These are phyloP conservation scores for Fistulifera solaris DNA, from an alignment of 108 stramenopile species.

Conservation along the genomic window DNA sequence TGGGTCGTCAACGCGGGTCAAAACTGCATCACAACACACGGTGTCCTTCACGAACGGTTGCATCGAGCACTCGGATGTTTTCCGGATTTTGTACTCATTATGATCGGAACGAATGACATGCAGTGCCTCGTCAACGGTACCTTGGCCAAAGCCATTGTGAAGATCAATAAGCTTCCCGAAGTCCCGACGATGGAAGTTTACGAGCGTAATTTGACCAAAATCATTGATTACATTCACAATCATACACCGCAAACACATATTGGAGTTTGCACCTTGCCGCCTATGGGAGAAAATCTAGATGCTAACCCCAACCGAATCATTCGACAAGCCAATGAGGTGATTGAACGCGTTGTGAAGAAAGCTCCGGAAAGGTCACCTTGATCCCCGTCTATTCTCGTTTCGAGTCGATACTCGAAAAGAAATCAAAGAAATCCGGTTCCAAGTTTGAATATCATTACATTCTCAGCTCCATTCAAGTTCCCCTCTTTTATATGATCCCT, in stretches of 20 bases:
- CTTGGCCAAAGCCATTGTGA: constrained; percentile 5
- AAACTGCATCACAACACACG: constrained; percentile 15
- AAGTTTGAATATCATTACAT: not conserved
- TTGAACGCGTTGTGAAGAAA: constrained; percentile 6
- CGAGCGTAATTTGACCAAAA: constrained; percentile 8
- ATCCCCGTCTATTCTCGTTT: constrained; percentile 9
- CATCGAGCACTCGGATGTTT: constrained; percentile 8
- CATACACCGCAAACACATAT: constrained; percentile 3
- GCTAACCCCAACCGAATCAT: constrained; percentile 3
- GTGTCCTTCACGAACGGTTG: constrained; percentile 15
- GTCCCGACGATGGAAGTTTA: constrained; percentile 10
- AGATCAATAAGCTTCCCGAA: constrained; percentile 15
- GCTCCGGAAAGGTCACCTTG: not conserved
- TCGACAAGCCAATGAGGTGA: constrained; percentile 10
- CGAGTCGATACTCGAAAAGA: constrained; percentile 11
- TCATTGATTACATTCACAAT: constrained; percentile 5
- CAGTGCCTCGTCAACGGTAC: constrained; percentile 4
- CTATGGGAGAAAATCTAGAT: constrained; percentile 24
- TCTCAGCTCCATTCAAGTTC: not conserved
- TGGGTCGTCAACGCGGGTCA: constrained; percentile 20
- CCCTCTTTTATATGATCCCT: constrained; percentile 1
- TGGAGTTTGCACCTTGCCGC: constrained; percentile 27
- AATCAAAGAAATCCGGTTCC: not conserved
- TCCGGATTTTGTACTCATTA: constrained; percentile 21
- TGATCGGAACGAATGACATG: constrained; percentile 30